Conservation (phyloP, 805 yeast genomes). For the Candida jianshihensis region DNA sequence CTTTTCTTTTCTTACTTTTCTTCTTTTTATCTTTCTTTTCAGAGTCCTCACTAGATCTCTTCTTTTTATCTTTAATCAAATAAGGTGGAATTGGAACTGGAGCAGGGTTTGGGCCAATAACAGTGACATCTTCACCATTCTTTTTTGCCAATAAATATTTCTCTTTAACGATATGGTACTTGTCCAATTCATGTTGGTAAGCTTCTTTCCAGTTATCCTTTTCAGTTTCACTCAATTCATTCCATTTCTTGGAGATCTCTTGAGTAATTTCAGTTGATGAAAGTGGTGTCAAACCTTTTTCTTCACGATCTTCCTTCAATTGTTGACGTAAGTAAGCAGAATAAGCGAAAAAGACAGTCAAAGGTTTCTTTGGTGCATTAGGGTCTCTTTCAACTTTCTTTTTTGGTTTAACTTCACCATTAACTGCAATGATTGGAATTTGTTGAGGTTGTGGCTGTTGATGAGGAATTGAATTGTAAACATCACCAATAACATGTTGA, state of each 20-base stretch:
- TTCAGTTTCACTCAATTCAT: constrained; percentile 57
- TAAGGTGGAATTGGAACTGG: constrained; percentile 34
- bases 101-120: constrained; percentile 28
- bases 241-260: constrained; percentile 77
- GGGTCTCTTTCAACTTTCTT: constrained; percentile 69
- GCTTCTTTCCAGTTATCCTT: constrained; percentile 66
- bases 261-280: constrained; percentile 74
- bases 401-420: constrained; percentile 21
- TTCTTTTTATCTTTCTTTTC: constrained; percentile 44
- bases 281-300: constrained; percentile 52
- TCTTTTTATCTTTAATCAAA: constrained; percentile 26
- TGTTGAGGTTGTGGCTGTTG: constrained; percentile 3
- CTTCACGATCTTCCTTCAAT: constrained; percentile 60
- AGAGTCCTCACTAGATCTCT: constrained; percentile 26
- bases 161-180: constrained; percentile 39
- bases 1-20: constrained; percentile 44
- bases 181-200: constrained; percentile 36
- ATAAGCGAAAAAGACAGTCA: constrained; percentile 79
- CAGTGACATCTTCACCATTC: constrained; percentile 25
- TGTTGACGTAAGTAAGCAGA: constrained; percentile 67
- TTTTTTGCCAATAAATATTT: constrained; percentile 40
- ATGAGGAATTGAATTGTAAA: constrained; percentile 1
- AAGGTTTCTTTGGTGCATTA: constrained; percentile 91
- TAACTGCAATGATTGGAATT: constrained; percentile 19
- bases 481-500: constrained; percentile 10